Evolutionary conservation across 345 rosid genomes (phyloP).

Genomic region (Fremontodendron californicum): DNA sequence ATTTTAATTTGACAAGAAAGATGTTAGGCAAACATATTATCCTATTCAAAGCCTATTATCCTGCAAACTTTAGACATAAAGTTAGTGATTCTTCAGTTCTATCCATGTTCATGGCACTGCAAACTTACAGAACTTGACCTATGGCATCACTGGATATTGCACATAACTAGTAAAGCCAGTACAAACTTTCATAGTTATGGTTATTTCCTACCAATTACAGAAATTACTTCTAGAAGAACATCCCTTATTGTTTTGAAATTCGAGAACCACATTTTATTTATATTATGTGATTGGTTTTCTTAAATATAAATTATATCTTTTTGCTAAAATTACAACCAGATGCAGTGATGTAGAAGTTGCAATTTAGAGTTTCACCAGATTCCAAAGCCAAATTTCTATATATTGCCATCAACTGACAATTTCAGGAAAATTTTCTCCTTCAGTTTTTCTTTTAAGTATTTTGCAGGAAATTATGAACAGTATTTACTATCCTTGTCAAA

Average conservation of each 20-base stretch:
- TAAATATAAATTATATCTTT: background rate
- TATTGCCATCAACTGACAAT: no score
- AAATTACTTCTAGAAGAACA: background rate
- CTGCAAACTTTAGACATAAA: background rate
- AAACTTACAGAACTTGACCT: background rate
- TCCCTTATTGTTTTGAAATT: background rate
- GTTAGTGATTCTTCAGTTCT: background rate
- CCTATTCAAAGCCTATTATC: background rate
- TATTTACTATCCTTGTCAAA: background rate
- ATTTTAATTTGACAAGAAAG: background rate
- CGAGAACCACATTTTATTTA: background rate
- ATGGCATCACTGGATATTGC: background rate
- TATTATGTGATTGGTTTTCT: background rate
- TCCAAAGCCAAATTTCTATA: background rate
- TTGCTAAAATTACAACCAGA: background rate
- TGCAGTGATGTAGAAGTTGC: background rate
- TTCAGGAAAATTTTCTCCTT: background rate
- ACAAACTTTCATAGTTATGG: background rate
- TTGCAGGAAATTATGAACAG: background rate
- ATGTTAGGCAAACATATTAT: background rate
- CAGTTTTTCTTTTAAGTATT: background rate
- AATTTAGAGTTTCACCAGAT: background rate
- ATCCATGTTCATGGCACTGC: background rate
- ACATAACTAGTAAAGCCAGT: background rate
- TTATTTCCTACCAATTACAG: background rate